Conservation (phyloP, 345 rosid species). For the Brassica incana region DNA sequence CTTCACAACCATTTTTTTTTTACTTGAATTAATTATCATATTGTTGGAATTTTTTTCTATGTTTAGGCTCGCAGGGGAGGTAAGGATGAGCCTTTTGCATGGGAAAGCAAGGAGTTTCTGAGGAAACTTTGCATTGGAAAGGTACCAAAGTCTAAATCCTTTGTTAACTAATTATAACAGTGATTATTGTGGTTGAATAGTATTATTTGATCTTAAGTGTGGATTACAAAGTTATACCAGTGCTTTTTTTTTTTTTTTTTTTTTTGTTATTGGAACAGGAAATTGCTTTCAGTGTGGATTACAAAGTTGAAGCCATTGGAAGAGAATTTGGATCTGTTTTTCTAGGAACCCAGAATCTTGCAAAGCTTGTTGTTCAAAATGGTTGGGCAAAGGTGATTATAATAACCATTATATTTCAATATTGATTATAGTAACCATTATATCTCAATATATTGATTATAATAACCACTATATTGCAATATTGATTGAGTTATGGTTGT, state of each 20-base stretch:
- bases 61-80: too few relatives aligned
- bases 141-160: constrained; percentile 45
- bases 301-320: constrained; percentile 65
- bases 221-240: too few relatives aligned
- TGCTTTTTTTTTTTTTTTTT: not conserved
- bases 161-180: not conserved
- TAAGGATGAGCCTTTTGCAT: too few relatives aligned
- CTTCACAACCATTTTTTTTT: too few relatives aligned
- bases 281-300: constrained; percentile 84
- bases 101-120: constrained; percentile 73
- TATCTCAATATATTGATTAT: too few relatives aligned
- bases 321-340: constrained; percentile 93
- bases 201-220: not conserved
- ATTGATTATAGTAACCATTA: too few relatives aligned
- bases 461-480: too few relatives aligned
- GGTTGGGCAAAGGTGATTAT: constrained; percentile 92
- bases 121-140: constrained; percentile 96
- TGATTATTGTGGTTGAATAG: not conserved
- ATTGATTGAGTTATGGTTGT: too few relatives aligned
- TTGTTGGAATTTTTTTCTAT: not conserved
- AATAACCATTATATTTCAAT: not conserved
- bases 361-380: constrained; percentile 60
- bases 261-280: constrained; percentile 49
- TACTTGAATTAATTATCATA: not conserved
- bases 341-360: constrained; percentile 77